phyloP scores from a whole-genome alignment of 306 rosid species.

The Prunus mongolica region DNA sequence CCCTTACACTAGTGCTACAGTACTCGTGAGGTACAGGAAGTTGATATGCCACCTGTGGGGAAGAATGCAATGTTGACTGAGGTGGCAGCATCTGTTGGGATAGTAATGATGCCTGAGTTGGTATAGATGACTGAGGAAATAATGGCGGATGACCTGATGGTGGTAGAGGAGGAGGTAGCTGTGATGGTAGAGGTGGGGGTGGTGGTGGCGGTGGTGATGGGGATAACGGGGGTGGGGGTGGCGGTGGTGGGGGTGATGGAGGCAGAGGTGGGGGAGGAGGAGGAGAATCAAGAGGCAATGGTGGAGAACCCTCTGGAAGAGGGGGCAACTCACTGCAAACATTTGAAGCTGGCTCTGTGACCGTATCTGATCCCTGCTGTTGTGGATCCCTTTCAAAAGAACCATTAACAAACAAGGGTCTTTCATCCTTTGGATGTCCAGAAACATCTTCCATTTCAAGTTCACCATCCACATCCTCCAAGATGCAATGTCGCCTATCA shows the following conservation, averaged over 20 bases:
- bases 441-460: conserved; percentile 99
- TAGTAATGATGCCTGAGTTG: conserved; percentile 45
- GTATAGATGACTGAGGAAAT: conserved; percentile 56
- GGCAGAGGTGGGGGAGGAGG: conserved; percentile 93
- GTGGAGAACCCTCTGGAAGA: conserved; percentile 80
- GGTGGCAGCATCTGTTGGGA: conserved; percentile 59
- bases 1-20: conserved; percentile 59
- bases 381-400: conserved; percentile 50
- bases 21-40: conserved; percentile 58
- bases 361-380: conserved; percentile 36
- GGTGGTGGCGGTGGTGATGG: conserved; percentile 40
- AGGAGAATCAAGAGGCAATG: conserved; percentile 90
- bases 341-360: conserved; percentile 37
- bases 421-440: conserved; percentile 80
- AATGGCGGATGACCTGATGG: conserved; percentile 51
- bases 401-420: conserved; percentile 29
- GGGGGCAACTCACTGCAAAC: conserved; percentile 44
- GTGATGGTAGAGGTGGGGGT: conserved; percentile 29
- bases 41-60: conserved; percentile 72
- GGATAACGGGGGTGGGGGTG: conserved; percentile 55
- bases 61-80: conserved; percentile 62
- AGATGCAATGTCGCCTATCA: conserved; percentile 92
- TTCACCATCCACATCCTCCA: conserved; percentile 96
- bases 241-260: conserved; percentile 89
- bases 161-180: conserved; percentile 66